Base-by-base conservation (phyloP, 192 early-diverging fungal species). In the Coemansia sp. region DNA sequence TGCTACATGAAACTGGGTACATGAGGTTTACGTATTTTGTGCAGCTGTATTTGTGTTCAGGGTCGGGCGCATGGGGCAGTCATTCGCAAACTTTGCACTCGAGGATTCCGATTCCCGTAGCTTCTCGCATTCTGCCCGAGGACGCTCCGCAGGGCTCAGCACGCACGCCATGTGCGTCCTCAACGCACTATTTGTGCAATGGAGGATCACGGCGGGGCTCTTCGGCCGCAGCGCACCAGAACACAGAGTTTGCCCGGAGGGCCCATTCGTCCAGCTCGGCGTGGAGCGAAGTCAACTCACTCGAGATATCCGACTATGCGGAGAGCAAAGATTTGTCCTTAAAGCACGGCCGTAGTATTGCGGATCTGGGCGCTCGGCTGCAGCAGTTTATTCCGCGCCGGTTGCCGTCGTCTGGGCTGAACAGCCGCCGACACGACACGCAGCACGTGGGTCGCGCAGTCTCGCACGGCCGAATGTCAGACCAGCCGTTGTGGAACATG, bases 371-470 rank as follows among this genome's bases (percentile, higher is more conserved):
- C 1, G 56, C 47, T 1, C 62, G 67, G 8, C 50, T 80, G 50
- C 72, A 80, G 65, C 72, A 75, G 49, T 54, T 80, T 21, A 74
- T 80, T 45, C 77, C 77, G 5, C 77, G 77, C n/a, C 68, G 65
- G 38, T 52, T 54, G 12, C 67, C 58, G 15, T 59, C 49, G 22
- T 49, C 66, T 19, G 27, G 9, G 12, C 17, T 58, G 56, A 15
- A 37, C 17, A 37, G 14, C 37, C 43, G 62, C 19, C 52, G 38
- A 22, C 24, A 45, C 37, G 32, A 62, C 50, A 11, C 23, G 24
- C 53, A 50, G 38, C 14, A 17, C 17, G 24, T 27, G 14, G 19
- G 27, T 2, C 63, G 63, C 11, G 62, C 65, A 7, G 60, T 72
- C 23, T 72, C 69, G 0, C 66, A 68, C 54, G 66, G 69, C 1